Base-by-base conservation (phyloP, 2,329 filamentous ascomycete species). In the Elsinoe perseae region DNA sequence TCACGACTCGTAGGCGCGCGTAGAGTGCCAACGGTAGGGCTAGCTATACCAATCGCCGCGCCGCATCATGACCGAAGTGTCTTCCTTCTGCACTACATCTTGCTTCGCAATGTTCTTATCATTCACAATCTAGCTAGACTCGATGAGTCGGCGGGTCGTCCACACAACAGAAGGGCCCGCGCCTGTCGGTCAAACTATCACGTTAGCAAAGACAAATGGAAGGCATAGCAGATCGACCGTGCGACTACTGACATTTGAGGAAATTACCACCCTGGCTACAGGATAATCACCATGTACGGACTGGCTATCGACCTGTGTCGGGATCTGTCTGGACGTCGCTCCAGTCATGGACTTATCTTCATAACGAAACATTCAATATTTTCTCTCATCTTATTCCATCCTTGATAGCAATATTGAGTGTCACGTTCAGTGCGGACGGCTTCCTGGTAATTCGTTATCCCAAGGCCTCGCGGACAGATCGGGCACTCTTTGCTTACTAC, bases 291-390 rank as follows among this genome's bases (percentile, higher is more conserved):
- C 30, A 43, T 23, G 30, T 54, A 5, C 36, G 16, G 23, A 14
- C 52, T 4, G 36, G 52, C 32, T 54, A 54, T 34, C 20, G 52
- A 16, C 52, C 34, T 8, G 34, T 43, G 1, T 42, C 34, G 4
- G 32, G 23, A 2, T 54, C 52, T 1, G 7, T 27, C 3, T 12
- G 6, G 2, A 16, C 6, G n/a, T 42, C 30, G 9, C 32, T 54
- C 9, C 21, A n/a, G 14, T 42, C 30, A 10, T 43, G 32, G 36
- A 30, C 52, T 20, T 61, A 62, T 34, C 46, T 64, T 28, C 63
- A 66, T 58, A 65, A 64, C 20, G 62, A 65, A 34, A 58, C 61
- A 7, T 57, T 59, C 28, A 66, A 65, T 50, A 65, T 65, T 40
- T 63, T 58, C 34, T 60, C 52, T 20, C 64, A 66, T 57, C 53